These are phyloP conservation scores for Metarhizium guizhouense DNA, from an alignment of 2,329 filamentous ascomycete species.

Conservation along the genomic window DNA sequence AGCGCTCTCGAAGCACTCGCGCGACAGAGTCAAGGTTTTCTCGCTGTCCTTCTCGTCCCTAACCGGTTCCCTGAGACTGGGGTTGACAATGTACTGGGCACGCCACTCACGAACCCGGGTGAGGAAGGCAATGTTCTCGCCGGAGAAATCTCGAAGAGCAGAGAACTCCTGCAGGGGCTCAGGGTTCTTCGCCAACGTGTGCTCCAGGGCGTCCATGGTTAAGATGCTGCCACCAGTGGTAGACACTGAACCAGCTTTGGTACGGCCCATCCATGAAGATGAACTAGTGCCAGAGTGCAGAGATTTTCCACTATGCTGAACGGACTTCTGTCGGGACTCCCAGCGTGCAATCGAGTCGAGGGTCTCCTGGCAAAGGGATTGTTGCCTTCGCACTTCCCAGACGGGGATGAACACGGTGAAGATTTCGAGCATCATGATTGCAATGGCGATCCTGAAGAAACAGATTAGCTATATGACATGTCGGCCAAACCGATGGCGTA, in stretches of 20 bases:
- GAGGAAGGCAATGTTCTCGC: conserved; percentile 60
- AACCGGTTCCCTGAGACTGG: conserved; percentile 12
- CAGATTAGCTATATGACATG: conserved; percentile 2
- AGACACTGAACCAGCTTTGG: conserved; percentile 23
- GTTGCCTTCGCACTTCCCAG: conserved; percentile 42
- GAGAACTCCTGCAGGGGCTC: conserved; percentile 52
- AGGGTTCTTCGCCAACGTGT: conserved; percentile 46
- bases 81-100: conserved; percentile 15
- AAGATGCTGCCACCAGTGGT: conserved; percentile 36
- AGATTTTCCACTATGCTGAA: conserved; percentile 22
- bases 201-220: conserved; percentile 52
- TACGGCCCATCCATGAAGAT: conserved; percentile 29
- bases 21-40: conserved; percentile 23
- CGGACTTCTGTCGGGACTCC: conserved; percentile 31
- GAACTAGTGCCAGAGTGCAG: conserved; percentile 23
- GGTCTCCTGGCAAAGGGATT: conserved; percentile 36
- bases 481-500: conserved; percentile 1
- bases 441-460: conserved; percentile 40
- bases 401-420: conserved; percentile 56
- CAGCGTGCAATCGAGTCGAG: conserved; percentile 40
- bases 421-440: conserved; percentile 54
- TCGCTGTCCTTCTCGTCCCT: conserved; percentile 5
- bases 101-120: conserved; percentile 41
- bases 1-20: conserved; percentile 47
- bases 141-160: conserved; percentile 54